Evolutionary conservation across 2,329 filamentous ascomycete species (phyloP), one percentile per base, ranked within the genome.

Genomic region (Capronia epimyces): DNA sequence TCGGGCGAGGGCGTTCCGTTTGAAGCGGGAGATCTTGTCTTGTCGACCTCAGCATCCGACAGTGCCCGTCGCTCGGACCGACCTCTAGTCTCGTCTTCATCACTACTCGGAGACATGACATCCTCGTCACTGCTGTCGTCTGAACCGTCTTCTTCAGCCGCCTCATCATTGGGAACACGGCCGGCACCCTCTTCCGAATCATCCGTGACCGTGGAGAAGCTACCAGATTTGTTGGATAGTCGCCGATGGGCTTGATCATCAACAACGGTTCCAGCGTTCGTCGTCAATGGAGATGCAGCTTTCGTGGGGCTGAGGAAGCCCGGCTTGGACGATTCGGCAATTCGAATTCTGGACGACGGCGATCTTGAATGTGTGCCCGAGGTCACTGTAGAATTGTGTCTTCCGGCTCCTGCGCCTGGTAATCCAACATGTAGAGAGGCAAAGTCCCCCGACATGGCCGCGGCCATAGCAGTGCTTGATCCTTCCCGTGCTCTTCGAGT

Each of bases 121-220:
- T 65, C 60, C 20, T 69, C 66, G 12, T 68, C 67, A 37, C 66
- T 67, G 21, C 62, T 64, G 36, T 65, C 59, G 25, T 75, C 71
- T n/a, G 66, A 65, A 32, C 65, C 69, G 13, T 65, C 63, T 16
- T 71, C 71, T 29, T 88, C 86, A 10, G 88, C 84, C 83, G 84
- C 82, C 37, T 83, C 83, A 57, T 85, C 82, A 18, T 82, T 82
- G 55, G 90, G 67, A 7, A 57, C 32, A 43, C 86, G 79, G 34
- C 75, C 70, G 31, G 75, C 74, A 8, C 70, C 74, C 21, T 73
- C 72, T 5, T 73, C 72, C 1, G 74, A 70, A 7, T 72, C 59
- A 12, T 60, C 48, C 61, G 52, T 46, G 60, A 60, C 25, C 43
- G 54, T 41, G 59, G 58, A 40, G 65, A 63, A 49, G 66, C 65